Conservation (phyloP, 257 asterid species). For the Misopates orontium region DNA sequence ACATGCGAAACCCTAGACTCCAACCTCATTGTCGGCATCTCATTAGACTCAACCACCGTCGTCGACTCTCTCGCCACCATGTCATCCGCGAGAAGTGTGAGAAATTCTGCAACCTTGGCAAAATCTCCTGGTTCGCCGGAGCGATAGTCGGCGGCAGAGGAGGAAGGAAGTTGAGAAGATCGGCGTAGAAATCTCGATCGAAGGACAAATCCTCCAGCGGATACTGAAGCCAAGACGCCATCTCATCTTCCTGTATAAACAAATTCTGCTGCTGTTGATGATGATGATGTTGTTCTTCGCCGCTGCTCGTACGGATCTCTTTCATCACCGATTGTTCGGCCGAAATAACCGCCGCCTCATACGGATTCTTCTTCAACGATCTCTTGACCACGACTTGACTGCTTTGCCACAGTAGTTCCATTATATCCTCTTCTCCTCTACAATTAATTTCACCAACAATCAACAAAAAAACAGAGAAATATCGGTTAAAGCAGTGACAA, state of each 20-base stretch:
- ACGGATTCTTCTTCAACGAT: constrained; percentile 35
- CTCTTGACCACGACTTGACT: constrained; percentile 63
- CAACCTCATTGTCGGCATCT: constrained; percentile 40
- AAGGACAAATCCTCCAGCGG: constrained; percentile 63
- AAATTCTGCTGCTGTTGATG: constrained; percentile 42
- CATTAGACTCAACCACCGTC: constrained; percentile 56
- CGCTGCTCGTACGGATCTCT: constrained; percentile 49
- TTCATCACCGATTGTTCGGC: constrained; percentile 31
- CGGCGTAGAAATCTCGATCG: constrained; percentile 44
- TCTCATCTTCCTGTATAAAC: constrained; percentile 86
- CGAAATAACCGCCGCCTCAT: no score
- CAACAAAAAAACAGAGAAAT: no score
- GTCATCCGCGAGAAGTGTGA: constrained; percentile 53
- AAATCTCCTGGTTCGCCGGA: not conserved
- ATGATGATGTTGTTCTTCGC: constrained; percentile 33
- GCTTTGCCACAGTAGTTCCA: constrained; percentile 77
- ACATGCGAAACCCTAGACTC: constrained; percentile 36
- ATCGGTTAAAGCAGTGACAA: no score
- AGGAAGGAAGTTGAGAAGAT: constrained; percentile 51
- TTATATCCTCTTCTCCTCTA: constrained; percentile 55
- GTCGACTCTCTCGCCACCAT: constrained; percentile 38
- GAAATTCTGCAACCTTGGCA: constrained; percentile 38
- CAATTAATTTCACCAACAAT: no score
- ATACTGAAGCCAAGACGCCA: constrained; percentile 86
- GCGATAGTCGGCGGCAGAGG: constrained; percentile 35